phyloP scores from a whole-genome alignment of 306 rosid species.

The Inga laurina region DNA sequence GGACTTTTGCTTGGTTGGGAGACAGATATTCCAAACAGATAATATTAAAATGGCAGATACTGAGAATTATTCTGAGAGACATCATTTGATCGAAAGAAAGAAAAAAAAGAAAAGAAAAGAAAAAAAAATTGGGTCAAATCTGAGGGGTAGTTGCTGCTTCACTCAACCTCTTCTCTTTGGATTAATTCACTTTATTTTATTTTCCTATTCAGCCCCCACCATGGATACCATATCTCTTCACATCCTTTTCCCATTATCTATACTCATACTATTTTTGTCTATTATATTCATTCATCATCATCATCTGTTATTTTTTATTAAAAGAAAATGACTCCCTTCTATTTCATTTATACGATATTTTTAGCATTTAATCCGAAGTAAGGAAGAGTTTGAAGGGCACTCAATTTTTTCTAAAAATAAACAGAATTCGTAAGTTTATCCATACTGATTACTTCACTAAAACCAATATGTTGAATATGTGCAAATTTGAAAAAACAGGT shows the following conservation, averaged over 20 bases:
- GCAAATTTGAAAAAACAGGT: too few relatives aligned
- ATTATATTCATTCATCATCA: not conserved
- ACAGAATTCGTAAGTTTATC: too few relatives aligned
- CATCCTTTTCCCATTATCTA: not conserved
- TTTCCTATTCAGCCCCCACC: not conserved
- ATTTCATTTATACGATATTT: too few relatives aligned
- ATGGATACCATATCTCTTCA: not conserved
- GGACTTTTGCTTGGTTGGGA: slow-evolving; percentile 53
- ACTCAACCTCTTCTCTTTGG: not conserved
- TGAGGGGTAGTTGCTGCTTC: slow-evolving; percentile 34
- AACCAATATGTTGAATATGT: too few relatives aligned
- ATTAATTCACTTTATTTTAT: not conserved
- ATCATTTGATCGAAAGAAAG: slow-evolving; percentile 23
- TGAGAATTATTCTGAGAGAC: slow-evolving; percentile 18
- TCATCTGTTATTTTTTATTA: too few relatives aligned
- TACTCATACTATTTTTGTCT: not conserved
- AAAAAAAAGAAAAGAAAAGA: not conserved
- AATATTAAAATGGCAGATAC: slow-evolving; percentile 27
- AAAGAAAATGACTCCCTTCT: too few relatives aligned
- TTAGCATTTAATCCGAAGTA: too few relatives aligned
- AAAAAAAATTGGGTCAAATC: slow-evolving; percentile 47
- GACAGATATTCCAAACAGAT: slow-evolving; percentile 59
- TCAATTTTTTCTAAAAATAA: too few relatives aligned
- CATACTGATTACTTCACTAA: too few relatives aligned
- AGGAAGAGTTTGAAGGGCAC: too few relatives aligned